phyloP scores from a whole-genome alignment of 1,139 yeast species.

The Blastobotrys proliferans region DNA sequence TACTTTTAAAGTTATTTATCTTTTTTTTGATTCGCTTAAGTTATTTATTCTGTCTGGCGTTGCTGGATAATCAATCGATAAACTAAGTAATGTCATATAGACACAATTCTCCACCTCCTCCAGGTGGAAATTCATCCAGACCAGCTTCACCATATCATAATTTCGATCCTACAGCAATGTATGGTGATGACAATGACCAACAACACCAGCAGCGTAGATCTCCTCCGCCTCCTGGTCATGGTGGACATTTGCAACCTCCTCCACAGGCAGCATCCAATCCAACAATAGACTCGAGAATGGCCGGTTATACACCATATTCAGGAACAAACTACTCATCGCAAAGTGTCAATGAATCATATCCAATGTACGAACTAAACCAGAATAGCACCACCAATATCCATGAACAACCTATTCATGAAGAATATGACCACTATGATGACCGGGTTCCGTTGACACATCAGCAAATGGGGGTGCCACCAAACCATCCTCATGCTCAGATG shows the following conservation, averaged over 20 bases:
- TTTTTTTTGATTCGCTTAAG: neutral
- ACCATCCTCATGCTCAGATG: neutral
- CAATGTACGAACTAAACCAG: conserved; percentile 24
- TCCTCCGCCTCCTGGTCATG: neutral
- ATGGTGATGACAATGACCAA: neutral
- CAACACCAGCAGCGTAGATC: neutral
- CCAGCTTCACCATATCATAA: conserved; percentile 7
- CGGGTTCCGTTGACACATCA: conserved; percentile 20
- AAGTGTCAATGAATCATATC: conserved; percentile 19
- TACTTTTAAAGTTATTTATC: neutral
- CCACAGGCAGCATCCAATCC: conserved; percentile 15
- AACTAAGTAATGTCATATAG: conserved; percentile 1
- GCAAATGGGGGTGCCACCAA: conserved; percentile 2
- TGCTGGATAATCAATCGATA: no score
- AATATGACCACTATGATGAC: conserved; percentile 19
- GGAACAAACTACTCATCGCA: conserved; percentile 8
- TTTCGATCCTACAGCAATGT: neutral
- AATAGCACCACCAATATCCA: conserved; percentile 9
- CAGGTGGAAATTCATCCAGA: conserved; percentile 2
- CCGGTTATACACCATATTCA: conserved; percentile 11
- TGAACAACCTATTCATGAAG: conserved; percentile 21
- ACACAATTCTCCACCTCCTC: conserved; percentile 3
- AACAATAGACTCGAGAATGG: conserved; percentile 17
- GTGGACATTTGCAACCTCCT: conserved; percentile 10
- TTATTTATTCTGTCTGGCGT: no score